Base-by-base conservation (phyloP, 495 filamentous ascomycete genomes). In the Pyrenopolyporus hunteri region DNA sequence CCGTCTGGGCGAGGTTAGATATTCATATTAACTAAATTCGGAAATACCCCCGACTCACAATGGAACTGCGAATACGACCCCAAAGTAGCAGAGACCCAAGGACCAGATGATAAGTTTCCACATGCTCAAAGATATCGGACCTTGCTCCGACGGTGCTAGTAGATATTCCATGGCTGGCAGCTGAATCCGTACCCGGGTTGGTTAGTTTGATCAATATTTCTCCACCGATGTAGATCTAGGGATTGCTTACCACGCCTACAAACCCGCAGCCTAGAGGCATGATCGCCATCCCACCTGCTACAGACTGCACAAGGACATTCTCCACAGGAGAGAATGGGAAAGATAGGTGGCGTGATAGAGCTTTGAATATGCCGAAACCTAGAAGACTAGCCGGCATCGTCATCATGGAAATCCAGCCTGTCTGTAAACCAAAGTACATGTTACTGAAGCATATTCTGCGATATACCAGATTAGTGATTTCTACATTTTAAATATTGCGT, bases 181-280 rank as follows among this genome's bases (percentile, higher is more conserved):
- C 73, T 76, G 61, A 3, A 11, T 29, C 8, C 17, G 17, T 1
- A 36, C 4, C 29, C 9, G 11, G 13, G 17, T 54, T 19, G 49
- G 40, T 62, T 1, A 92, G 66, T 22, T 49, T 11, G 4, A 22
- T 0, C 3, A 19, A 6, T 9, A 9, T 32, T 31, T 7, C 17
- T 11, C 35, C n/a, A n/a, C n/a, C n/a, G n/a, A n/a, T 28, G 7
- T 29, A 36, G 22, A 50, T 9, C 9, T 25, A 5, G n/a, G 28
- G 45, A 25, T 33, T 29, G 68, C 72, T 66, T 59, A 79, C 70
- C 17, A 83, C 91, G 3, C 91, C 94, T 6, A 98, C 93, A 69
- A 98, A 97, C 1, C 94, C 94, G 65, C 94, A 97, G 0, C 92
- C 93, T 17, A 99, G 73, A 4, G 95, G 95, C 94, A 98, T 98